Base-by-base conservation (phyloP, 1,284 basidiomycete species). In the Xanthoconium separans region DNA sequence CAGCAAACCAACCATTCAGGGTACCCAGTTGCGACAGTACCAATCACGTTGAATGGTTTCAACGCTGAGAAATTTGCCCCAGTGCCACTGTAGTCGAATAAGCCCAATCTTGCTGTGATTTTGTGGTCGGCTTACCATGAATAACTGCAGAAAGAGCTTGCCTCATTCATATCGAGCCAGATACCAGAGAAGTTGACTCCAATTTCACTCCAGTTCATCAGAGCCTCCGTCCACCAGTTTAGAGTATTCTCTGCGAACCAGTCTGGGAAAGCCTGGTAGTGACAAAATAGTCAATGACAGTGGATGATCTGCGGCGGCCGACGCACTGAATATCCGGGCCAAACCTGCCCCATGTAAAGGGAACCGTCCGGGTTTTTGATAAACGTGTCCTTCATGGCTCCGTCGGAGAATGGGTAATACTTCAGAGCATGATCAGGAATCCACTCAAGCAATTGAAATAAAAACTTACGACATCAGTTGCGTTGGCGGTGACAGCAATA, bases 101-200 rank as follows among this genome's bases (percentile, higher is more conserved):
- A 68, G 45, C 13, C 34, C 42, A 3, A 45, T 20, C 4, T 4
- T 2, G 3, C 16, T 20, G 6, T 7, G 6, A 45, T 13, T 5
- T 18, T 9, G 13, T 10, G 15, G n/a, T 34, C 48, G n/a, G 66
- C 78, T 53, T 55, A 83, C 84, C 85, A 87, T 31, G 83, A 83
- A 30, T 79, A 75, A 50, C 78, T 73, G 65, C 84, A 87, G 67
- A 87, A 87, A 3, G 83, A 85, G 39, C 78, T 80, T 12, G 77
- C 74, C 59, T 88, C 85, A 51, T 88, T 87, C 84, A 89, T 88
- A 66, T 91, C 89, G 0, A 89, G 74, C 89, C 88, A 91, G 49
- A 89, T 80, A 4, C 86, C 86, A 36, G 81, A 81, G 62, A 83
- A 85, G 41, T 79, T 74, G 22, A 89, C 76, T 3, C 84, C 84